These are phyloP conservation scores for Phytophthora pini DNA, from an alignment of 352 stramenopile genomes.

Conservation along the genomic window DNA sequence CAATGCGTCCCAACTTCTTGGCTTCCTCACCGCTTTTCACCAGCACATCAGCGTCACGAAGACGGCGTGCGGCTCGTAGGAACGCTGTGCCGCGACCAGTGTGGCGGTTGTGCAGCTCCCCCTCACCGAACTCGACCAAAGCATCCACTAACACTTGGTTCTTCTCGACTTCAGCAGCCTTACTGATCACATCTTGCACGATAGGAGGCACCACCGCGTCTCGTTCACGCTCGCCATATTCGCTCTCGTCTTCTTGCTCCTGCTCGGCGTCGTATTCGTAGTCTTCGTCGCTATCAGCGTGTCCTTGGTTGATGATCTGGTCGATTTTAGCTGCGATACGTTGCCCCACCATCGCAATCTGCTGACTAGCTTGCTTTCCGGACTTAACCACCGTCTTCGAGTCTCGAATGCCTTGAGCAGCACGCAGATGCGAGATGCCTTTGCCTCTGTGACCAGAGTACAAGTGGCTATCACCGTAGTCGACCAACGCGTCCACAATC, in stretches of 20 bases:
- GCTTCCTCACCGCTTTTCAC: constrained; percentile 60
- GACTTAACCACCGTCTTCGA: constrained; percentile 59
- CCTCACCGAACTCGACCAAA: constrained; percentile 63
- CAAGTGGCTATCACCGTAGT: constrained; percentile 81
- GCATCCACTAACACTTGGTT: constrained; percentile 77
- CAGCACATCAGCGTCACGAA: constrained; percentile 51
- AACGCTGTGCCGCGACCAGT: constrained; percentile 71
- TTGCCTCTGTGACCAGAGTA: constrained; percentile 67
- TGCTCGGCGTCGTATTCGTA: constrained; percentile 54
- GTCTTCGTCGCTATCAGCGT: constrained; percentile 76
- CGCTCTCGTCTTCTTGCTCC: constrained; percentile 35
- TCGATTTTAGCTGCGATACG: constrained; percentile 71
- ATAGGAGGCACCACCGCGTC: constrained; percentile 47
- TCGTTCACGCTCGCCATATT: constrained; percentile 31
- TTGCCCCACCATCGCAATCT: constrained; percentile 69
- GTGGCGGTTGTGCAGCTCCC: constrained; percentile 56
- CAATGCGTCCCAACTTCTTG: constrained; percentile 62
- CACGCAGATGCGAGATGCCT: constrained; percentile 80
- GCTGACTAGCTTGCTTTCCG: constrained; percentile 51
- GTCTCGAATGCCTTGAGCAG: constrained; percentile 63
- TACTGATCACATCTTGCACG: constrained; percentile 53
- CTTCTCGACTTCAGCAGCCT: constrained; percentile 41
- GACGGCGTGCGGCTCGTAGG: constrained; percentile 61
- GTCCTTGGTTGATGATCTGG: constrained; percentile 73
- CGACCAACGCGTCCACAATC: constrained; percentile 69